Percentiles rank a stretch among this genome's conserved stretches.
Evolutionary conservation across 768 basidiomycete species (phyloP).

Genomic region (Mycena kentingensis): DNA sequence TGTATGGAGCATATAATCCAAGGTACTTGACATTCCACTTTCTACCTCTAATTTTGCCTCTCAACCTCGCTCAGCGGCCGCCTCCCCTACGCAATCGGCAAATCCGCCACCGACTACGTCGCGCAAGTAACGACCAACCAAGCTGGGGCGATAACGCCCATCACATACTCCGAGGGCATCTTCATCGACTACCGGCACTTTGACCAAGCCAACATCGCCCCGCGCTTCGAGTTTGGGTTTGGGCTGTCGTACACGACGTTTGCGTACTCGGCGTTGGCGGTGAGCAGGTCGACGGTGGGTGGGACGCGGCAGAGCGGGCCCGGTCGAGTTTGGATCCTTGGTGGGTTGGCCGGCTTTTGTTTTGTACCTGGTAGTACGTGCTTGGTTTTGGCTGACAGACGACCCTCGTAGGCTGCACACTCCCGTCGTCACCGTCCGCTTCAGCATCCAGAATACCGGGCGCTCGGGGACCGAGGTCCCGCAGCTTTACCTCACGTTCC

Average conservation of each 20-base stretch:
- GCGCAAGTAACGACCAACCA: constrained; percentile 48
- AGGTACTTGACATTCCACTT: constrained; percentile 36
- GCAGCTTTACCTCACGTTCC: constrained; percentile 56
- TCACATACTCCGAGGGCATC: constrained; percentile 61
- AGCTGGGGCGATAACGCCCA: constrained; percentile 41
- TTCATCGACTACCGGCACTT: constrained; percentile 63
- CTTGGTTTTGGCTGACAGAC: neutral
- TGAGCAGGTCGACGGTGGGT: constrained; percentile 43
- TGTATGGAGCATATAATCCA: constrained; percentile 63
- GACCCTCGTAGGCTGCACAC: constrained; percentile 48
- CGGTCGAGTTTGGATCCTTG: constrained; percentile 54
- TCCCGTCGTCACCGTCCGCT: constrained; percentile 54
- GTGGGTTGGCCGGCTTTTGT: constrained; percentile 33
- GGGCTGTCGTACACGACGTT: constrained; percentile 62
- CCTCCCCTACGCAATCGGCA: constrained; percentile 56
- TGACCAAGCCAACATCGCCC: constrained; percentile 46
- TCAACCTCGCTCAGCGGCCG: constrained; percentile 38
- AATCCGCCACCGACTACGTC: constrained; percentile 55
- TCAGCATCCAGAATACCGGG: constrained; percentile 57
- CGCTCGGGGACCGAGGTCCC: constrained; percentile 58
- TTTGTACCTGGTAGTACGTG: no score
- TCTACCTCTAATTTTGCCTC: neutral
- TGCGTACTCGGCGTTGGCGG: constrained; percentile 46
- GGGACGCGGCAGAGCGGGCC: constrained; percentile 47
- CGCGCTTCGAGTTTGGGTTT: constrained; percentile 55